These are phyloP conservation scores for Tolypocladium sp. DNA, from an alignment of 2,329 filamentous ascomycete species.

Conservation along the genomic window DNA sequence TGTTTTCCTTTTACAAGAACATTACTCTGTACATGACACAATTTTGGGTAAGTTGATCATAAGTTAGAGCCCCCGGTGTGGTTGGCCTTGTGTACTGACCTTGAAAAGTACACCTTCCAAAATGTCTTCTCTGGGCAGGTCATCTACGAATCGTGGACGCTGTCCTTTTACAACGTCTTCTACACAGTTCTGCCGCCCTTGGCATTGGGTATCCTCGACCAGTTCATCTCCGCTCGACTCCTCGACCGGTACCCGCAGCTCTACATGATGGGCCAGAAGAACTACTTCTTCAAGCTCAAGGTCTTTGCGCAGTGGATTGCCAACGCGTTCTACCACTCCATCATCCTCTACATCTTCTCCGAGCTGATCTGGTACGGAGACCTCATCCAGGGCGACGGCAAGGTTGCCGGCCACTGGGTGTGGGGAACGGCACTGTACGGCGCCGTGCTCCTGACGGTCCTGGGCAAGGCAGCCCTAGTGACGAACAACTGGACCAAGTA, in stretches of 20 bases:
- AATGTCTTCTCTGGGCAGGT: slow-evolving; percentile 96
- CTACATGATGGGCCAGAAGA: slow-evolving; percentile 86
- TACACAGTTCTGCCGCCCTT: slow-evolving; percentile 92
- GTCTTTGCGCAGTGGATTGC: slow-evolving; percentile 89
- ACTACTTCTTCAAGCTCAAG: slow-evolving; percentile 85
- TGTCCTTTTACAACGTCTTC: slow-evolving; percentile 99
- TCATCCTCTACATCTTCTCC: slow-evolving; percentile 81
- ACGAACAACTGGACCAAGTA: slow-evolving; percentile 99
- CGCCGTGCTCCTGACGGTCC: slow-evolving; percentile 82
- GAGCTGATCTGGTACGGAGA: slow-evolving; percentile 77
- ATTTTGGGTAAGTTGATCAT: slow-evolving; percentile 68
- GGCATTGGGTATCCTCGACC: slow-evolving; percentile 91
- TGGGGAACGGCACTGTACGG: slow-evolving; percentile 97
- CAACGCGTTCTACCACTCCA: slow-evolving; percentile 92
- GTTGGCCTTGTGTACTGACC: background rate
- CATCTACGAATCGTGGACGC: slow-evolving; percentile 97
- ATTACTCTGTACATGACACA: slow-evolving; percentile 98
- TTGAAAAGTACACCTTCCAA: slow-evolving; percentile 81
- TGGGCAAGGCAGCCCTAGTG: slow-evolving; percentile 88
- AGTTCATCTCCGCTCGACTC: slow-evolving; percentile 89
- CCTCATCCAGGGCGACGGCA: slow-evolving; percentile 68
- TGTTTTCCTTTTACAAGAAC: slow-evolving; percentile 99
- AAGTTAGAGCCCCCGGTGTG: background rate
- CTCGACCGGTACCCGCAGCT: slow-evolving; percentile 94
- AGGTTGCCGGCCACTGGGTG: slow-evolving; percentile 87